Evolutionary conservation across 345 rosid species (phyloP).

Genomic region (Geranium brycei): DNA sequence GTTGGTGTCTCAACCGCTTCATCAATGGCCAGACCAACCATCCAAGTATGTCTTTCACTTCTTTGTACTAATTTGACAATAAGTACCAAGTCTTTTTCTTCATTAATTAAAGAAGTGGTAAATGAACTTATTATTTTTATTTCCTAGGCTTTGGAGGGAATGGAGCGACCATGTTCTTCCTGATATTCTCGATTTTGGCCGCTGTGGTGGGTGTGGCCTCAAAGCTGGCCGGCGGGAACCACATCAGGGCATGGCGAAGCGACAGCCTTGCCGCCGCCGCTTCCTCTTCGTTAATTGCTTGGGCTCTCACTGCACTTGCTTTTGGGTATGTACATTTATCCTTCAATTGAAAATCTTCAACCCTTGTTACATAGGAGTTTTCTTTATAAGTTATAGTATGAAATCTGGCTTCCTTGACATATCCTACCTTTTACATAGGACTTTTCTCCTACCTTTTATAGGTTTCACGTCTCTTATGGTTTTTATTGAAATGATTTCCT

Average conservation of each 20-base stretch:
- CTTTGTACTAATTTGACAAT: no score
- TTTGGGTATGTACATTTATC: slow-evolving; percentile 34
- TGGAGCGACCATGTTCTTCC: slow-evolving; percentile 73
- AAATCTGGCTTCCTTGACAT: no score
- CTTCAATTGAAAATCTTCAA: no score
- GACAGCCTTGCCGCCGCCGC: slow-evolving; percentile 79
- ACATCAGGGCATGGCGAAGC: slow-evolving; percentile 65
- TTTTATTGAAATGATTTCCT: no score
- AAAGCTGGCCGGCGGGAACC: slow-evolving; percentile 58
- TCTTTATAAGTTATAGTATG: no score
- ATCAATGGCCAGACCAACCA: slow-evolving; percentile 71
- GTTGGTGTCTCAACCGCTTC: slow-evolving; percentile 64
- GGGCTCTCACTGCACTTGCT: slow-evolving; percentile 76
- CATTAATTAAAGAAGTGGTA: background rate
- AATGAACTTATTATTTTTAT: no score
- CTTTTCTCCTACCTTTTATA: no score
- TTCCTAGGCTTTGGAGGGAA: slow-evolving; percentile 70
- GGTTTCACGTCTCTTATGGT: no score
- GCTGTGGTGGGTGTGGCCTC: slow-evolving; percentile 57
- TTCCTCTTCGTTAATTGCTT: slow-evolving; percentile 47
- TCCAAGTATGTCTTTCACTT: slow-evolving; percentile 70
- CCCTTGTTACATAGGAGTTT: no score
- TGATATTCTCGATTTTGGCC: slow-evolving; percentile 48
- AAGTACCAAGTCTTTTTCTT: background rate
- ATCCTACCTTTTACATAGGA: no score